Percentiles rank a stretch among this genome's conserved stretches.
phyloP scores from a whole-genome alignment of 129 eudicot genomes.

The Pittosporum tobira region DNA sequence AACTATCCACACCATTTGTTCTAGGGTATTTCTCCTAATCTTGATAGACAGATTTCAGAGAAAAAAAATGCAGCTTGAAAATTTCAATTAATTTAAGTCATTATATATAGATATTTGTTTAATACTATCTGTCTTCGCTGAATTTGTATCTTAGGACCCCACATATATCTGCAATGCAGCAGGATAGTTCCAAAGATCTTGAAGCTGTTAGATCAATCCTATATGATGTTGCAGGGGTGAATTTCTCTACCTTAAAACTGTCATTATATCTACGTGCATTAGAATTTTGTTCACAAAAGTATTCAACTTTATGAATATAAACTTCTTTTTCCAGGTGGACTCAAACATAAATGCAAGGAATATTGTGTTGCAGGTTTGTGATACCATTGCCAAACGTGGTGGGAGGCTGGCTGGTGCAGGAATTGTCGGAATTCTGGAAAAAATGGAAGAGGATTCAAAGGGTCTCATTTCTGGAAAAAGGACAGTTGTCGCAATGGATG shows the following conservation, averaged over 20 bases:
- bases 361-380: conserved; percentile 54
- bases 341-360: conserved; percentile 41
- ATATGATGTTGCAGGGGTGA: conserved; percentile 54
- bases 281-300: neutral
- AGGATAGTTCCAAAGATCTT: conserved; percentile 57
- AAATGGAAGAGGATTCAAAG: conserved; percentile 72
- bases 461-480: conserved; percentile 56
- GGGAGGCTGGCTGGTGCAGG: conserved; percentile 89
- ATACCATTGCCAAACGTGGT: conserved; percentile 68
- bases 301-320: neutral
- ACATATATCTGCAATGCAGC: conserved; percentile 69
- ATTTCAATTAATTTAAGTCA: neutral
- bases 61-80: neutral
- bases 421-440: conserved; percentile 68
- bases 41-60: neutral
- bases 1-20: conserved; percentile 48
- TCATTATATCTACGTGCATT: neutral
- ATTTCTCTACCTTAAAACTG: conserved; percentile 5
- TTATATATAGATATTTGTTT: neutral
- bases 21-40: conserved; percentile 38
- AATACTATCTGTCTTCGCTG: neutral
- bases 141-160: conserved; percentile 50
- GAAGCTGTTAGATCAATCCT: conserved; percentile 57
- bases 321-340: conserved; percentile 30
- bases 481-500: conserved; percentile 94